Evolutionary conservation across 2,329 filamentous ascomycete species (phyloP).

Genomic region (Penicillium thymicola): DNA sequence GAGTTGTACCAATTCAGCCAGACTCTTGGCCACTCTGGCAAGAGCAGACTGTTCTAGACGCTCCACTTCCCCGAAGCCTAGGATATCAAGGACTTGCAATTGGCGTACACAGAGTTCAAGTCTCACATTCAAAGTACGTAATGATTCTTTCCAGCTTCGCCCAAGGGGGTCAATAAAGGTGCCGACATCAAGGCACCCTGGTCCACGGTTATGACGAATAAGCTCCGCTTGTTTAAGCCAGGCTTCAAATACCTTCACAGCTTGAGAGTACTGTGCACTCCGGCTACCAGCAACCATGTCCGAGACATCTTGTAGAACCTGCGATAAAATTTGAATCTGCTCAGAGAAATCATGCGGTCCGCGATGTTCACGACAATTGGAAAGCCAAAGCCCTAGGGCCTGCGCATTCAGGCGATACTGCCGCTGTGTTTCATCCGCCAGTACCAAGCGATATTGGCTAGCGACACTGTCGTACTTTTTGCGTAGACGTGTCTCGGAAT

Average conservation of each 20-base stretch:
- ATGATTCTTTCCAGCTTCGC: slow-evolving; percentile 35
- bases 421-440: slow-evolving; percentile 31
- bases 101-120: slow-evolving; percentile 36
- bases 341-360: slow-evolving; percentile 31
- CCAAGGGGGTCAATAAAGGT: slow-evolving; percentile 38
- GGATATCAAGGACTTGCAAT: slow-evolving; percentile 38
- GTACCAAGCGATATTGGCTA: slow-evolving; percentile 30
- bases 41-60: slow-evolving; percentile 32
- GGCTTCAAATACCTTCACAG: slow-evolving; percentile 33
- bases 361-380: slow-evolving; percentile 29
- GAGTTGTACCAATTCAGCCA: slow-evolving; percentile 30
- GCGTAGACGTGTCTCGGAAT: slow-evolving; percentile 30
- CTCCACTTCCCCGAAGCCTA: slow-evolving; percentile 27
- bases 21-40: slow-evolving; percentile 25
- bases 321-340: slow-evolving; percentile 41
- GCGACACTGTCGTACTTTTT: slow-evolving; percentile 37
- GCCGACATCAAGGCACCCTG: slow-evolving; percentile 6
- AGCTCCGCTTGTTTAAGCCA: slow-evolving; percentile 34
- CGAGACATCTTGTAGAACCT: slow-evolving; percentile 38
- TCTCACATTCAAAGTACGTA: slow-evolving; percentile 29
- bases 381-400: slow-evolving; percentile 34
- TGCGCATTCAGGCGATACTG: slow-evolving; percentile 37
- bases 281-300: slow-evolving; percentile 26
- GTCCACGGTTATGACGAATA: slow-evolving; percentile 22
- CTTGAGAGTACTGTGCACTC: slow-evolving; percentile 30